Evolutionary conservation across 2,329 filamentous ascomycete genomes (phyloP).

Genomic region (Cordyceps farinosa): DNA sequence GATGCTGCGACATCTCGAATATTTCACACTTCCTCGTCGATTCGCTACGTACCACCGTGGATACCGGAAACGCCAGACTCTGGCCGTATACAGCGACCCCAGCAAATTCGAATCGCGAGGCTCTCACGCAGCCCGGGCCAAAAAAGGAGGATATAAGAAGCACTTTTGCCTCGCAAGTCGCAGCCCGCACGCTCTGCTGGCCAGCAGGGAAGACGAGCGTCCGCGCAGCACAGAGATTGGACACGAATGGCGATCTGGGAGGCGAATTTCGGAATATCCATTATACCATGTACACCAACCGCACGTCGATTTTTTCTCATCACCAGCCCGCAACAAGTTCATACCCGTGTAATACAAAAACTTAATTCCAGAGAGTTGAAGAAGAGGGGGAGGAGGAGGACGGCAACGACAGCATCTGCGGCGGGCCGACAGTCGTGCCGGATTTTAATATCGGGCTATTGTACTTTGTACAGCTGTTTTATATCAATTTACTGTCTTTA

Average conservation of each 20-base stretch:
- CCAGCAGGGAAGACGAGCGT: neutral
- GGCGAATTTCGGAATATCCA: neutral
- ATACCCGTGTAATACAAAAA: slow-evolving; percentile 13
- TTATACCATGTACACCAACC: slow-evolving; percentile 17
- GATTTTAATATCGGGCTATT: slow-evolving; percentile 14
- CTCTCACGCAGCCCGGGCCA: neutral
- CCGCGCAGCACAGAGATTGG: neutral
- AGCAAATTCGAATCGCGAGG: neutral
- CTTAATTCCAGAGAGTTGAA: neutral
- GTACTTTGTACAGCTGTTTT: slow-evolving; percentile 7
- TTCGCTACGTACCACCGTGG: neutral
- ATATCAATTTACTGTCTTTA: neutral
- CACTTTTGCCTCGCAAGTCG: neutral
- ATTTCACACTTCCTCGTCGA: neutral
- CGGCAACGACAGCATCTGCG: slow-evolving; percentile 3
- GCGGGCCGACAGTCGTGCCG: slow-evolving; percentile 13
- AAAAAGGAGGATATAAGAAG: neutral
- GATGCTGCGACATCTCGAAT: neutral
- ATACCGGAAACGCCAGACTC: neutral
- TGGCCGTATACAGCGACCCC: neutral
- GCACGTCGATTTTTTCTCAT: slow-evolving; percentile 20
- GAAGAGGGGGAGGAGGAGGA: neutral
- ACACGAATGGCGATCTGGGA: slow-evolving; percentile 4
- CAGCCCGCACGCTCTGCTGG: neutral
- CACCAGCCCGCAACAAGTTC: neutral